These are phyloP conservation scores for Kluyveromyces wickerhamii DNA, from an alignment of 805 yeast species.

Conservation along the genomic window DNA sequence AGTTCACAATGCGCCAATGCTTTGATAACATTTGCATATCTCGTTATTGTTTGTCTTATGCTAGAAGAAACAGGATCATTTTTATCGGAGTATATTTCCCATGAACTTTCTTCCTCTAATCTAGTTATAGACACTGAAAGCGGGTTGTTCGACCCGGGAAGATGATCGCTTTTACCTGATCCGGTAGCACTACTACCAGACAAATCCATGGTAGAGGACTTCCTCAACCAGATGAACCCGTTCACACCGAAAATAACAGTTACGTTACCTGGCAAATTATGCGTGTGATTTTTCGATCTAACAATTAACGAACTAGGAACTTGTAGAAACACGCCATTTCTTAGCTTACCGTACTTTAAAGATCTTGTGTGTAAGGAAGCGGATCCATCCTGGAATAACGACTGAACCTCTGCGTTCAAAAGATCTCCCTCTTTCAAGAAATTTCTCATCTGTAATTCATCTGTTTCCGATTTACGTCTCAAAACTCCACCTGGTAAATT, in stretches of 20 bases:
- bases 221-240: conserved; percentile 89
- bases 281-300: conserved; percentile 81
- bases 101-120: conserved; percentile 84
- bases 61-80: conserved; percentile 63
- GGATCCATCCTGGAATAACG: conserved; percentile 78
- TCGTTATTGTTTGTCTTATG: conserved; percentile 63
- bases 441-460: conserved; percentile 92
- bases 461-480: conserved; percentile 88
- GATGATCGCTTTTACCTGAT: conserved; percentile 24
- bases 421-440: conserved; percentile 94
- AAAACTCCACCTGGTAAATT: conserved; percentile 96
- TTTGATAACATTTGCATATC: conserved; percentile 77
- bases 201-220: conserved; percentile 39
- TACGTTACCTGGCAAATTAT: conserved; percentile 88
- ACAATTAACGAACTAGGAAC: conserved; percentile 81
- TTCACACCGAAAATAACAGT: conserved; percentile 88
- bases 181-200: conserved; percentile 22
- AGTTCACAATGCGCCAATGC: conserved; percentile 80
- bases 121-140: conserved; percentile 66
- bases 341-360: conserved; percentile 85
- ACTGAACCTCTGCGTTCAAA: conserved; percentile 92
- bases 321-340: conserved; percentile 77
- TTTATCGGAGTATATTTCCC: conserved; percentile 90
- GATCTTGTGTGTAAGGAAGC: conserved; percentile 95
- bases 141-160: conserved; percentile 26